Evolutionary conservation across 805 yeast genomes (phyloP).

Genomic region (Spathaspora boniae): DNA sequence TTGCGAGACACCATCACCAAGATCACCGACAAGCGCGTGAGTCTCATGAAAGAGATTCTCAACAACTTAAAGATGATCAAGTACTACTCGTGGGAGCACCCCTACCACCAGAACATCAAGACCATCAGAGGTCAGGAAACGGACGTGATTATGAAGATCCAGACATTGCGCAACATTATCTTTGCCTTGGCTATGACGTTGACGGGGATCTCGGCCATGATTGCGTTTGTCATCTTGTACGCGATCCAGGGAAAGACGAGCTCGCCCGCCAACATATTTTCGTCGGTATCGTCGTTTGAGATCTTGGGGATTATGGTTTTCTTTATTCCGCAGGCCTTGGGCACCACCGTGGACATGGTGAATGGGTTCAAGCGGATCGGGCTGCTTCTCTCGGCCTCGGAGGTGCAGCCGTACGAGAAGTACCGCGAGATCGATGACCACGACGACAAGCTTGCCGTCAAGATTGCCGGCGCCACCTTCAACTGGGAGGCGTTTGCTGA

Average conservation of each 20-base stretch:
- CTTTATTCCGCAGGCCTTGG: slow-evolving; percentile 62
- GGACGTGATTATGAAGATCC: slow-evolving; percentile 53
- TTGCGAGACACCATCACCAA: slow-evolving; percentile 52
- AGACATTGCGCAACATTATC: slow-evolving; percentile 54
- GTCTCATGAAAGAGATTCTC: slow-evolving; percentile 67
- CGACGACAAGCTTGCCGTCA: slow-evolving; percentile 33
- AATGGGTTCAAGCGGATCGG: slow-evolving; percentile 58
- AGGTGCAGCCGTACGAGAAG: slow-evolving; percentile 21
- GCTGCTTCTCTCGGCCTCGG: slow-evolving; percentile 43
- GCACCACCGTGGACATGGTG: slow-evolving; percentile 61
- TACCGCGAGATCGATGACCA: slow-evolving; percentile 6
- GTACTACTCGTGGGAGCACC: slow-evolving; percentile 83
- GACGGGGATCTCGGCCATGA: slow-evolving; percentile 66
- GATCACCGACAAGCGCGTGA: slow-evolving; percentile 70
- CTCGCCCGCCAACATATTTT: slow-evolving; percentile 57
- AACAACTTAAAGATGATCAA: slow-evolving; percentile 75
- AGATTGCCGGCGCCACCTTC: slow-evolving; percentile 52
- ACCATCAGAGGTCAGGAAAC: slow-evolving; percentile 58
- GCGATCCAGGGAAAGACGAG: slow-evolving; percentile 20
- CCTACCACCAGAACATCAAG: slow-evolving; percentile 57
- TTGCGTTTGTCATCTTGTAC: slow-evolving; percentile 35
- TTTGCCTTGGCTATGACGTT: slow-evolving; percentile 61
- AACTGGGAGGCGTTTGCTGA: slow-evolving; percentile 53
- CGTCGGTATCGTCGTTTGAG: slow-evolving; percentile 64
- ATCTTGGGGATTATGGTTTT: slow-evolving; percentile 55